Evolutionary conservation across 371 early-diverging fungal genomes (phyloP).

Genomic region (Mucor irregularis): DNA sequence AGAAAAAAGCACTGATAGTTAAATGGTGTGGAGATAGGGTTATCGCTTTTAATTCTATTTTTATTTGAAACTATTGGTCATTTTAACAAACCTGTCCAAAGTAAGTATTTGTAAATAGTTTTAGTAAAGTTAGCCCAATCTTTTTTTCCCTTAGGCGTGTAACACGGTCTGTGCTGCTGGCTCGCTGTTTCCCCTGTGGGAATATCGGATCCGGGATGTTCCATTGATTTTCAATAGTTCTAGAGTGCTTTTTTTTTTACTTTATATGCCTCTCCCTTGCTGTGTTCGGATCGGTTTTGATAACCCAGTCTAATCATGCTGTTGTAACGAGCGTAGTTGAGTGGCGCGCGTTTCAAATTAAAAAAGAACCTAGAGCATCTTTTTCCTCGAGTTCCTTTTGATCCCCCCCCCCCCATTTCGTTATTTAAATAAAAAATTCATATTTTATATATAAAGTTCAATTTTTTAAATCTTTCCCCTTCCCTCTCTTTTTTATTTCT

Average conservation of each 20-base stretch:
- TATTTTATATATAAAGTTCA: not conserved
- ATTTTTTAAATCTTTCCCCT: not conserved
- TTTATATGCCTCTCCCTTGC: not conserved
- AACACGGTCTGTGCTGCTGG: constrained; percentile 26
- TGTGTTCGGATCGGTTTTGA: not conserved
- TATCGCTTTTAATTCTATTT: too few relatives aligned
- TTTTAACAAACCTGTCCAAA: too few relatives aligned
- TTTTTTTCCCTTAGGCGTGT: too few relatives aligned
- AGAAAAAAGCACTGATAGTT: too few relatives aligned
- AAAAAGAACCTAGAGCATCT: not conserved
- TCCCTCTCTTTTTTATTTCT: not conserved
- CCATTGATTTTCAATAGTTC: constrained; percentile 1
- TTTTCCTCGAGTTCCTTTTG: too few relatives aligned
- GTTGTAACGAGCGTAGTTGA: too few relatives aligned
- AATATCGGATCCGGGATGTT: constrained; percentile 23
- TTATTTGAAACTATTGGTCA: too few relatives aligned
- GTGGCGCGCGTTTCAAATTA: not conserved
- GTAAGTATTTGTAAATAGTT: too few relatives aligned
- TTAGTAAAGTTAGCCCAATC: too few relatives aligned
- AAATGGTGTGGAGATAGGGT: too few relatives aligned
- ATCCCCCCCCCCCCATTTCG: not conserved
- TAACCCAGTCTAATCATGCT: not conserved
- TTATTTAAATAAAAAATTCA: not conserved
- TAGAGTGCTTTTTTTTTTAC: not conserved
- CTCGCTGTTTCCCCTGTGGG: constrained; percentile 17